phyloP scores from a whole-genome alignment of 768 basidiomycete genomes.

The Mrakia blollopis region DNA sequence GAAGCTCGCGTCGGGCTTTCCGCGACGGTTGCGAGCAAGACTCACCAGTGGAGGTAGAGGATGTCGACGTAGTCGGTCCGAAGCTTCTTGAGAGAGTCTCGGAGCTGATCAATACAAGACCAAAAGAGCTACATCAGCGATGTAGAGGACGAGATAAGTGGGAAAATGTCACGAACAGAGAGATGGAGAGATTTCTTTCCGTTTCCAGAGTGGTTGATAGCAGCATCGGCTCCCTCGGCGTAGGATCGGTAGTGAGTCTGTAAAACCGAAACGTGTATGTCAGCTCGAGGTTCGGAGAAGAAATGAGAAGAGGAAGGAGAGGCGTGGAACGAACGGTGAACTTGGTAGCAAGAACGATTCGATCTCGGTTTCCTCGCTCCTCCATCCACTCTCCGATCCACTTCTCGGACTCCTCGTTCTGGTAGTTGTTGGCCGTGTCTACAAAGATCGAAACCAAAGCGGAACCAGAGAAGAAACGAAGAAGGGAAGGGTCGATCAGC shows the following conservation, averaged over 20 bases:
- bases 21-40: background rate
- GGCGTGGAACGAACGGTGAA: conserved; percentile 16
- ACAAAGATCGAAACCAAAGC: background rate
- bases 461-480: too few species aligned
- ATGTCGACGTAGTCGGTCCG: conserved; percentile 36
- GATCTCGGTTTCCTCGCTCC: conserved; percentile 25
- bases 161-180: conserved; percentile 18
- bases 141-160: too few species aligned
- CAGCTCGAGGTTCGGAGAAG: background rate
- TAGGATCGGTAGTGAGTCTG: conserved; percentile 2
- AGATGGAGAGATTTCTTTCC: conserved; percentile 33
- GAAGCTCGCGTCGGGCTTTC: background rate
- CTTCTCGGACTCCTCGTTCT: conserved; percentile 30
- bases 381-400: conserved; percentile 34
- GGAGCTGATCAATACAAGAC: too few species aligned
- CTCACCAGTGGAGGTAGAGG: conserved; percentile 37
- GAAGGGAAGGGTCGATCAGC: background rate
- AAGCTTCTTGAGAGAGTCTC: conserved; percentile 35
- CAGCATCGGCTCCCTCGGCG: conserved; percentile 17
- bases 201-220: conserved; percentile 32
- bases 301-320: background rate
- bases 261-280: background rate
- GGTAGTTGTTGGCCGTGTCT: conserved; percentile 31
- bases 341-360: conserved; percentile 27
- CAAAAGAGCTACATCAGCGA: too few species aligned